A percentile compares a stretch with the other conserved stretches of the same genome.
phyloP scores from a whole-genome alignment of 768 basidiomycete genomes.

The Agaricus sinodeliciosus region DNA sequence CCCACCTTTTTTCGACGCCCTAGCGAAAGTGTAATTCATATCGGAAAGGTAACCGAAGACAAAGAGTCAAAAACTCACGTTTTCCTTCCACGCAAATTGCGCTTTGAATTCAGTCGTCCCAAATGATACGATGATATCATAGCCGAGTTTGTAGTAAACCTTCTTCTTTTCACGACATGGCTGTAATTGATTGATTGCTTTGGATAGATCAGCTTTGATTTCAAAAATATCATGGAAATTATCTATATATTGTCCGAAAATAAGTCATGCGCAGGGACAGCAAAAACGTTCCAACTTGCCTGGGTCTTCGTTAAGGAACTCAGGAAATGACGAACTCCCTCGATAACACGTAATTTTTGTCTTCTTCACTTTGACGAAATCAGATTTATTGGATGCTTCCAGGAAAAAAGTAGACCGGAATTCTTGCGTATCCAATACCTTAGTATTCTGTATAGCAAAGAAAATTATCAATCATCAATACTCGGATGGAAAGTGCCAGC shows the following conservation, averaged over 20 bases:
- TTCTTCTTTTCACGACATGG: not conserved
- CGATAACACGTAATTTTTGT: conserved; percentile 17
- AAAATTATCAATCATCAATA: not conserved
- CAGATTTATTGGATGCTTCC: conserved; percentile 2
- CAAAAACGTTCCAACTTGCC: conserved; percentile 5
- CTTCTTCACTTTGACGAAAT: conserved; percentile 8
- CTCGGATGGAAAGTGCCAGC: too few species aligned
- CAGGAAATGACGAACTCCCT: conserved; percentile 13
- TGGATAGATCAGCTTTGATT: conserved; percentile 17
- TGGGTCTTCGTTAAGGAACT: conserved; percentile 18
- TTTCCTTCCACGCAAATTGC: conserved; percentile 37
- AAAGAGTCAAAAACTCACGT: conserved; percentile 16
- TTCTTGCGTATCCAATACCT: conserved; percentile 18
- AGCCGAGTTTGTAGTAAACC: conserved; percentile 21
- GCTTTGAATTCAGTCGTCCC: conserved; percentile 43
- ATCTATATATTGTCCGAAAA: not conserved
- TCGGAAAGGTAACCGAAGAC: not conserved
- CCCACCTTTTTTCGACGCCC: conserved; percentile 17
- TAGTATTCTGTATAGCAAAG: conserved; percentile 12
- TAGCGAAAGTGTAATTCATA: not conserved
- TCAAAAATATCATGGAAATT: conserved; percentile 16
- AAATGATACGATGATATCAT: conserved; percentile 34
- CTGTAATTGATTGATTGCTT: conserved; percentile 6
- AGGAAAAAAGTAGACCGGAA: conserved; percentile 13
- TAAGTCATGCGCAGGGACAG: not conserved